Evolutionary conservation across 1,284 basidiomycete species (phyloP).

Genomic region (Naganishia sp.): DNA sequence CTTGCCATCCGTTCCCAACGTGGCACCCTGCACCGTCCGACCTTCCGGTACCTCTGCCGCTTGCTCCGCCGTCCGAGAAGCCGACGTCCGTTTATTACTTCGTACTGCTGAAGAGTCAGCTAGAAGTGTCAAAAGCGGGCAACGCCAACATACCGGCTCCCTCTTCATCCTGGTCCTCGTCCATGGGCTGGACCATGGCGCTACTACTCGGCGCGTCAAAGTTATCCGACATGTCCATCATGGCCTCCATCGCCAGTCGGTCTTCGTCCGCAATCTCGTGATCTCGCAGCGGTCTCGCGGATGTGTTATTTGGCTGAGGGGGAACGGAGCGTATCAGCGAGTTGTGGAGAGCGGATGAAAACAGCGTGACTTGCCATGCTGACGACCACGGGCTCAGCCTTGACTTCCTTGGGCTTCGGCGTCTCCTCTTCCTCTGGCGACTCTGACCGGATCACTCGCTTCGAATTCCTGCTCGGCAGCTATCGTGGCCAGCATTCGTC

Average conservation of each 20-base stretch:
- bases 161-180: background rate
- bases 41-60: constrained; percentile 7
- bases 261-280: constrained; percentile 18
- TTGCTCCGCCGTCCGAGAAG: constrained; percentile 3
- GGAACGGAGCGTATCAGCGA: background rate
- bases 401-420: constrained; percentile 3
- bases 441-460: constrained; percentile 22
- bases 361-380: constrained; percentile 1
- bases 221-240: constrained; percentile 27
- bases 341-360: too few species aligned
- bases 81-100: constrained; percentile 7
- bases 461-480: constrained; percentile 5
- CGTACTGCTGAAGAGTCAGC: background rate
- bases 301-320: constrained; percentile 17
- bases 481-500: background rate
- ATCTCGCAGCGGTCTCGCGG: constrained; percentile 17
- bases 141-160: background rate
- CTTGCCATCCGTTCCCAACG: constrained; percentile 5
- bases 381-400: background rate
- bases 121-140: background rate
- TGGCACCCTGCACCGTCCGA: background rate
- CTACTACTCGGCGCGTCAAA: constrained; percentile 31
- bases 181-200: constrained; percentile 24
- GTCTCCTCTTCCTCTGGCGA: constrained; percentile 21
- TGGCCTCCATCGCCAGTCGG: constrained; percentile 27